These are phyloP conservation scores for Sporothrix protearum DNA, from an alignment of 2,329 filamentous ascomycete species.

Conservation along the genomic window DNA sequence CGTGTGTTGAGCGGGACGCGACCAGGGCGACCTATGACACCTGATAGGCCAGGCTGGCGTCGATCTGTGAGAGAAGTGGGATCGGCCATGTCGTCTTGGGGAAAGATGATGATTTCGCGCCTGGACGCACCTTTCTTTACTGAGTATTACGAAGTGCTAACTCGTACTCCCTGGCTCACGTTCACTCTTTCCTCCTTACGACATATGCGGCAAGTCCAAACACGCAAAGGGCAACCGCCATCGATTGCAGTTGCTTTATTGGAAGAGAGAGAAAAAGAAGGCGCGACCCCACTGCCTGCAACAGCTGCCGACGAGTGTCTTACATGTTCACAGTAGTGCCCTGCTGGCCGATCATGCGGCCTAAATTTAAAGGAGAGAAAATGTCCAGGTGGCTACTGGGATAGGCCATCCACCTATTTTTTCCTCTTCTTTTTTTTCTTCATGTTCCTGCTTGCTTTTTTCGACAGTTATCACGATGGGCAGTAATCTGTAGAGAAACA, in stretches of 20 bases:
- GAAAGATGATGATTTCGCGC: slow-evolving; percentile 2
- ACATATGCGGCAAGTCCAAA: background rate
- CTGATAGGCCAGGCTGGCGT: slow-evolving; percentile 3
- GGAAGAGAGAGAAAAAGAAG: background rate
- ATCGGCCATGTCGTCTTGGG: background rate
- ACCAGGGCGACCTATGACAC: background rate
- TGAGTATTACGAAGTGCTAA: background rate
- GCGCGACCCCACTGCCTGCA: slow-evolving; percentile 3
- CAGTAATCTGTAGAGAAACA: background rate
- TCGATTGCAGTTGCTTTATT: background rate
- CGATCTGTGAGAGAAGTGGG: slow-evolving; percentile 1
- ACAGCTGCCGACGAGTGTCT: slow-evolving; percentile 4
- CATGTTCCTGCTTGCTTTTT: background rate
- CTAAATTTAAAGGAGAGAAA: background rate
- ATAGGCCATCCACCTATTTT: background rate
- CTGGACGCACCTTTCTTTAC: background rate
- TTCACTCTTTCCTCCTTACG: background rate
- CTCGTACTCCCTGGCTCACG: background rate
- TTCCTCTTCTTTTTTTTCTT: background rate
- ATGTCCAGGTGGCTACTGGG: background rate
- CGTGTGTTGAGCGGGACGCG: background rate
- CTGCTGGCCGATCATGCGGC: background rate
- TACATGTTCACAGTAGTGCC: slow-evolving; percentile 4
- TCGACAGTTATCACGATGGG: background rate
- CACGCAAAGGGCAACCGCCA: background rate